Evolutionary conservation across 768 basidiomycete genomes (phyloP), one percentile per base, ranked within the genome.

Genomic region (Pleurotus pulmonarius): DNA sequence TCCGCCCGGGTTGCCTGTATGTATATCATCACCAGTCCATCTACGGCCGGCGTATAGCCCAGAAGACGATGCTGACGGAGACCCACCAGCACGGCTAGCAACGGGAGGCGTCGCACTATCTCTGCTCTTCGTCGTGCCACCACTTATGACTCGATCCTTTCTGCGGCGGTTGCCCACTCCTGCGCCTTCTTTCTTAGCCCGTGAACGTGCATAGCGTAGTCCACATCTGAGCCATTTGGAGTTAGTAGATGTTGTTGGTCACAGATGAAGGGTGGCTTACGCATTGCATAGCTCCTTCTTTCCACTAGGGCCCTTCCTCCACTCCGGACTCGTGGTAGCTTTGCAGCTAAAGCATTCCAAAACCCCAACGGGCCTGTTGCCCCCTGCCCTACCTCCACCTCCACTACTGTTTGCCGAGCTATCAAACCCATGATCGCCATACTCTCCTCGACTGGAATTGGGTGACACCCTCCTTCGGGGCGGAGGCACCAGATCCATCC

Each of bases 211-310:
- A 70, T 85, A 94, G 46, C 92, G 85, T 59, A 94, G 78, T 20
- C 92, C 92, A 68, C 92, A 94, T 44, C 90, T 92, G 60, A 51
- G 52, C 41, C 49, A 29, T 11, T 9, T 9, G 29, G 11, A 6
- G 9, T 34, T 9, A 34, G 9, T 34, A 9, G 29, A 11, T 34
- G 34, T 55, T 56, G 55, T 41, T 58, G 39, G 16, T 55, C 55
- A 59, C 44, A 48, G 58, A 58, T 48, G 41, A 26, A 55, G 40
- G 53, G 59, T 44, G 25, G 81, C 89, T 76, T 72, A 93, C 88
- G 92, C 92, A 74, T 94, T 94, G 69, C 92, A 94, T 24, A 94
- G 77, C 69, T 94, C 91, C 72, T 94, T 94, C 70, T 89, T 88
- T 24, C 92, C 92, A 64, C 83, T 91, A 52, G 91, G 90, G 16